A percentile compares a stretch with the other conserved stretches of the same genome.
These are phyloP conservation scores for Pholiota adiposa DNA, from an alignment of 1,284 basidiomycete genomes.

Conservation along the genomic window DNA sequence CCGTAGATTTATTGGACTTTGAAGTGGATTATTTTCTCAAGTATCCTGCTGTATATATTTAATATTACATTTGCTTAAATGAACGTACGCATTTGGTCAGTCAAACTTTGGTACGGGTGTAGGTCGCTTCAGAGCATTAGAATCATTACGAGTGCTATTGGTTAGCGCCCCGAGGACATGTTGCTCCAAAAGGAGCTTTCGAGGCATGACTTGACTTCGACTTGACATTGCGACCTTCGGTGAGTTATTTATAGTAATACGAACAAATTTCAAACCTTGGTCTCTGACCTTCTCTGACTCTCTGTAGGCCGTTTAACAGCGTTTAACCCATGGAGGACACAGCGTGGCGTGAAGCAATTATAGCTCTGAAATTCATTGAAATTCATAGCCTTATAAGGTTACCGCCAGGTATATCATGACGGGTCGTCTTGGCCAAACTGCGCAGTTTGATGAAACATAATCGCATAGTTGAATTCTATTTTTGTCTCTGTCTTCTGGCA, in stretches of 20 bases:
- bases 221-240: neutral
- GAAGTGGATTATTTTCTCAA: neutral
- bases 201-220: neutral
- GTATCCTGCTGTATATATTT: neutral
- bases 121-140: neutral
- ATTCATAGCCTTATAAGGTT: neutral
- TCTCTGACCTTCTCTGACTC: too few species aligned
- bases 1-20: conserved; percentile 2
- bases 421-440: neutral
- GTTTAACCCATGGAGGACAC: neutral
- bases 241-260: neutral
- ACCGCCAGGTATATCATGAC: conserved; percentile 5
- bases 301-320: too few species aligned
- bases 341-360: neutral
- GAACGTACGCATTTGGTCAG: neutral
- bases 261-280: neutral
- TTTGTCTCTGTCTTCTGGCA: neutral
- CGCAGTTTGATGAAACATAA: conserved; percentile 4
- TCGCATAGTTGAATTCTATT: neutral
- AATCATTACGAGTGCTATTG: neutral
- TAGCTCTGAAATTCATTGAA: neutral
- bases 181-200: neutral
- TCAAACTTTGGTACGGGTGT: neutral
- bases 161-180: neutral
- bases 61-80: neutral